phyloP scores from a whole-genome alignment of 1,284 basidiomycete genomes.

The Leccinum pachyderme region DNA sequence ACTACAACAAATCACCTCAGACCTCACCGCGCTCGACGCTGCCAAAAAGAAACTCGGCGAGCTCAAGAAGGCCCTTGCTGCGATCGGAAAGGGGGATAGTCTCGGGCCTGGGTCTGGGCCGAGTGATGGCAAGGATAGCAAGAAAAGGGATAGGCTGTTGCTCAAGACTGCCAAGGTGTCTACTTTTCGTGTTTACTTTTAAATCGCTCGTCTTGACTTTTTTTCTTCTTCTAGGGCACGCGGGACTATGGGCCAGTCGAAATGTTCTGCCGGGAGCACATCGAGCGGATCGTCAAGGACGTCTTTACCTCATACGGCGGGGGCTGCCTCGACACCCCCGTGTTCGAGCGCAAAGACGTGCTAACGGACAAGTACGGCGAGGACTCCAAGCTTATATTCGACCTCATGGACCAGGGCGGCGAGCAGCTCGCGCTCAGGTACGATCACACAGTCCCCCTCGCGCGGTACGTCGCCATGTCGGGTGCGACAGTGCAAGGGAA shows the following conservation, averaged over 20 bases:
- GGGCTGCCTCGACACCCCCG: conserved; percentile 93
- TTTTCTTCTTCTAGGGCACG: conserved; percentile 68
- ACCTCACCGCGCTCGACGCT: conserved; percentile 52
- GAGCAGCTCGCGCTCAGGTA: conserved; percentile 95
- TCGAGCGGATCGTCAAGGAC: conserved; percentile 87
- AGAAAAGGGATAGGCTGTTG: conserved; percentile 66
- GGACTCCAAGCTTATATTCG: conserved; percentile 97
- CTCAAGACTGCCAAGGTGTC: conserved; percentile 81
- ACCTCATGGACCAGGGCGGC: conserved; percentile 97
- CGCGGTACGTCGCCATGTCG: conserved; percentile 94
- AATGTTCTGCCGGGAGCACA: conserved; percentile 88
- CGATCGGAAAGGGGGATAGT: conserved; percentile 39
- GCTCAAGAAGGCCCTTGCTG: conserved; percentile 56
- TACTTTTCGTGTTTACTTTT: not conserved
- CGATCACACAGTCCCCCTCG: conserved; percentile 96
- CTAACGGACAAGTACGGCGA: conserved; percentile 96
- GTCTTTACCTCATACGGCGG: conserved; percentile 91
- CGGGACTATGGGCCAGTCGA: conserved; percentile 95
- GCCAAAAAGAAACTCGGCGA: conserved; percentile 69
- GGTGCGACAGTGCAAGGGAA: conserved; percentile 76
- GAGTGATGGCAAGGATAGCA: conserved; percentile 43
- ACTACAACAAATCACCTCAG: conserved; percentile 43
- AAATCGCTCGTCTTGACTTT: not conserved
- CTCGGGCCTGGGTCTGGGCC: conserved; percentile 6
- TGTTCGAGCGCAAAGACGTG: conserved; percentile 97